Percentiles rank a stretch among this genome's conserved stretches.
phyloP scores from a whole-genome alignment of 129 eudicot genomes.

The Pseudognaphalium luteoalbum region DNA sequence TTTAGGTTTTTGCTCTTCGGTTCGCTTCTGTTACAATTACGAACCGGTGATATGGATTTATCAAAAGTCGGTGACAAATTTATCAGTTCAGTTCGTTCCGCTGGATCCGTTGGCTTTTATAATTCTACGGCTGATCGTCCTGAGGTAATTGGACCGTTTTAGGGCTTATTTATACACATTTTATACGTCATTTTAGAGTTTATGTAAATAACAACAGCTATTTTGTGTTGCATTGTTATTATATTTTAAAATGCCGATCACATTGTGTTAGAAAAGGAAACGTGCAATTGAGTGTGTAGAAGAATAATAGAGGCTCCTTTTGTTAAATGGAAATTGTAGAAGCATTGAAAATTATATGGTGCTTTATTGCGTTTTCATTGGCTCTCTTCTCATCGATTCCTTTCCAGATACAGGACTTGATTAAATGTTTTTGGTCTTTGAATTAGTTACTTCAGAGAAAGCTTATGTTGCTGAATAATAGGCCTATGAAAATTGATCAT shows the following conservation, averaged over 20 bases:
- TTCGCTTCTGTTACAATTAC: slow-evolving; percentile 45
- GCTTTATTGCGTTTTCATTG: neutral
- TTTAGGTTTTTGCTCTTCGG: slow-evolving; percentile 56
- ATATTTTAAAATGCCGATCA: no score
- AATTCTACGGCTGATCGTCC: slow-evolving; percentile 77
- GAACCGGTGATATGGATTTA: slow-evolving; percentile 72
- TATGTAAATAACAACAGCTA: neutral
- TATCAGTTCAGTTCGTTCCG: slow-evolving; percentile 85
- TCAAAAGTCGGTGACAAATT: slow-evolving; percentile 89
- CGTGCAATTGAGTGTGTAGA: slow-evolving; percentile 17
- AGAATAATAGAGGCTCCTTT: neutral
- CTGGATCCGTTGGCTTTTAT: slow-evolving; percentile 66
- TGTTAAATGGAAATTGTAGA: neutral
- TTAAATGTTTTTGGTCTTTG: neutral
- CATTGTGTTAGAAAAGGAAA: slow-evolving; percentile 13
- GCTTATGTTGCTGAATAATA: neutral
- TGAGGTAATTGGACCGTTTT: slow-evolving; percentile 44
- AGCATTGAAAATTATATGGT: slow-evolving; percentile 5
- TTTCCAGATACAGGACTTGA: slow-evolving; percentile 7
- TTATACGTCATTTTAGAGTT: neutral
- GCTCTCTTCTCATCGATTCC: neutral
- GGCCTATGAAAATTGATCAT: slow-evolving; percentile 21
- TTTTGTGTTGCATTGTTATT: neutral
- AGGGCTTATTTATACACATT: slow-evolving; percentile 18
- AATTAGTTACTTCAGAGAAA: slow-evolving; percentile 14